Percentiles rank a stretch among this genome's conserved stretches.
Conservation (phyloP, 1,284 basidiomycete genomes). For the Trichosporon ovoides region DNA sequence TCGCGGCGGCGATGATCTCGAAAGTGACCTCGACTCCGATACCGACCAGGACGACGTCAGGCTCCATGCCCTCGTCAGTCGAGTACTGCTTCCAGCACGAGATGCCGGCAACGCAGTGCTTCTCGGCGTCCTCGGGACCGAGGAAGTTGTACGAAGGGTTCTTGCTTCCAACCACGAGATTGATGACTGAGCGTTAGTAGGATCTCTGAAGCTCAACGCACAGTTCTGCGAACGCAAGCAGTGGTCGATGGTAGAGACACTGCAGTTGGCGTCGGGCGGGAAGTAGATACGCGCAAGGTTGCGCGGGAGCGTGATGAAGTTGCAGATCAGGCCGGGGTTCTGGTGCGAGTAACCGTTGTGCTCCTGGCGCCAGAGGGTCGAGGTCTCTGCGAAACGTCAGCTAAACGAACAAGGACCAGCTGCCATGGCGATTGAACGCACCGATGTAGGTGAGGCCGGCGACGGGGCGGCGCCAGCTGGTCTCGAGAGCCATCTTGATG, state of each 20-base stretch:
- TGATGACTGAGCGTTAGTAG: slow-evolving; percentile 33
- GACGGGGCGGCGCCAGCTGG: slow-evolving; percentile 63
- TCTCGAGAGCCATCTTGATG: slow-evolving; percentile 71
- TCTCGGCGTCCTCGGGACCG: slow-evolving; percentile 45
- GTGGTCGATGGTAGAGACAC: slow-evolving; percentile 68
- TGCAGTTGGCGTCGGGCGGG: slow-evolving; percentile 83
- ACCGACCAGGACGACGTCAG: slow-evolving; percentile 53
- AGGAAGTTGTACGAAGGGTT: slow-evolving; percentile 53
- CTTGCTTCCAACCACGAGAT: slow-evolving; percentile 73
- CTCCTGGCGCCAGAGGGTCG: slow-evolving; percentile 62
- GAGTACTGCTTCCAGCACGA: slow-evolving; percentile 52
- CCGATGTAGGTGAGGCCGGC: slow-evolving; percentile 9
- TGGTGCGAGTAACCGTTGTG: slow-evolving; percentile 72
- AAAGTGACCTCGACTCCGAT: slow-evolving; percentile 52
- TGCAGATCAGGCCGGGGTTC: slow-evolving; percentile 75
- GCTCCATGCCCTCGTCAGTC: slow-evolving; percentile 50
- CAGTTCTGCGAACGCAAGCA: slow-evolving; percentile 73
- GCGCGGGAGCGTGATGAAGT: slow-evolving; percentile 70
- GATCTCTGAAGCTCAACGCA: slow-evolving; percentile 25
- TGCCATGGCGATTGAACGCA: slow-evolving; percentile 54
- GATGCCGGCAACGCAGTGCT: slow-evolving; percentile 70
- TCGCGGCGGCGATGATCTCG: slow-evolving; percentile 59
- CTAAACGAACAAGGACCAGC: slow-evolving; percentile 56
- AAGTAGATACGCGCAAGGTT: slow-evolving; percentile 73
- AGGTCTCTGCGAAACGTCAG: slow-evolving; percentile 11